Base-by-base conservation (phyloP, 2,329 filamentous ascomycete species). In the Trichoderma semiorbis region DNA sequence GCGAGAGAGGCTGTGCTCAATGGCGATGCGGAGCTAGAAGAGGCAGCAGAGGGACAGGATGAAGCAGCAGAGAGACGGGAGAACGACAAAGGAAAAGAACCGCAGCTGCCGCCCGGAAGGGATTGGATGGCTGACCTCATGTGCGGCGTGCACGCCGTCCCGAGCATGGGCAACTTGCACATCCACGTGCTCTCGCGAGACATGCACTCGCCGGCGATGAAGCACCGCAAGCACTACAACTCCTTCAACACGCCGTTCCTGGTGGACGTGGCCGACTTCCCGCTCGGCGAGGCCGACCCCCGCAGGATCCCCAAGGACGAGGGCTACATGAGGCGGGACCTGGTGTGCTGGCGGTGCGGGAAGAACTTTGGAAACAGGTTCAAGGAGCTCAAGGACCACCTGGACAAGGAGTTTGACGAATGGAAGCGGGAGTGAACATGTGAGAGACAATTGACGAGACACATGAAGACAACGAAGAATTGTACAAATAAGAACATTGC, bases 161-260 rank as follows among this genome's bases (percentile, higher is more conserved):
- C 96, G 3, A 95, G 92, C 70, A 98, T 99, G 96, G 91, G 89
- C 74, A 94, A 98, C 80, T 79, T 98, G 69, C 96, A 99, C 81
- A 86, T 98, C 5, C 96, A 99, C 80, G 89, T 98, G 34, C 82
- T 98, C 71, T 93, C 92, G 50, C 85, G 89, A 21, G 96, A 99
- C 79, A 91, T 93, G 85, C 86, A 89, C 76, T 94, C 91, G 47
- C 86, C 88, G 12, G 87, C 86, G 60, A 75, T 98, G 81, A 93
- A 91, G 82, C 90, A 95, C 78, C 87, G 90, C 74, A 95, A 94
- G 80, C 96, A 98, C 82, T 98, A 98, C 82, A 93, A 96, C 78
- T 96, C 92, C 74, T 98, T 98, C 82, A 90, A 89, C 36, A 97
- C 95, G 67, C 88, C 88, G 4, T 99, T 98, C 79, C 88, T 99